These are phyloP conservation scores for Adenanthera pavonina DNA, from an alignment of 306 rosid genomes.

Conservation along the genomic window DNA sequence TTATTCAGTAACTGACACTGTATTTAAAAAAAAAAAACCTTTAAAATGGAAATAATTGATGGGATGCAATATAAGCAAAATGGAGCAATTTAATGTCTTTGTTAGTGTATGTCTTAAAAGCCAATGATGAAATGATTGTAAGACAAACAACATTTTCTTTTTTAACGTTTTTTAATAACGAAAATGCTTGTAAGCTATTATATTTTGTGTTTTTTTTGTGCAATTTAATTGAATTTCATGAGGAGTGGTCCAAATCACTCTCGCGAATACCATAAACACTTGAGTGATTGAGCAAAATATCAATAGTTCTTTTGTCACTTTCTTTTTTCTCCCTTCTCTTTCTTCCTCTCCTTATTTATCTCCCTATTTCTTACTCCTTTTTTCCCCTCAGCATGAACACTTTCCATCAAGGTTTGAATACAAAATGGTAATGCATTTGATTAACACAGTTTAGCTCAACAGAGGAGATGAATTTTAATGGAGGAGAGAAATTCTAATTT, in stretches of 20 bases:
- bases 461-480: no score
- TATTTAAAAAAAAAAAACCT: constrained; percentile 1
- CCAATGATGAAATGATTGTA: background rate
- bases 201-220: no score
- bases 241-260: no score
- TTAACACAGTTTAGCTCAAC: background rate
- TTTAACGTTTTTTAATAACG: no score
- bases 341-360: background rate
- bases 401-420: background rate
- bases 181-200: no score
- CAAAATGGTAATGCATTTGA: background rate
- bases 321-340: background rate
- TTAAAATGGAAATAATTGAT: background rate
- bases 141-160: background rate
- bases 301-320: background rate
- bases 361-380: no score
- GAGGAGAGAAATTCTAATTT: no score
- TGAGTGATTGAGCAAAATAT: no score
- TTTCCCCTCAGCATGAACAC: background rate
- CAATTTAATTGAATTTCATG: no score
- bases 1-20: constrained; percentile 1
- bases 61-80: constrained; percentile 1
- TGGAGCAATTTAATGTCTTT: background rate
- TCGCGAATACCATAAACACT: no score
- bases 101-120: no score